A percentile compares a stretch with the other conserved stretches of the same genome.
These are phyloP conservation scores for Tribonema minus DNA, from an alignment of 108 stramenopile genomes.

Conservation along the genomic window DNA sequence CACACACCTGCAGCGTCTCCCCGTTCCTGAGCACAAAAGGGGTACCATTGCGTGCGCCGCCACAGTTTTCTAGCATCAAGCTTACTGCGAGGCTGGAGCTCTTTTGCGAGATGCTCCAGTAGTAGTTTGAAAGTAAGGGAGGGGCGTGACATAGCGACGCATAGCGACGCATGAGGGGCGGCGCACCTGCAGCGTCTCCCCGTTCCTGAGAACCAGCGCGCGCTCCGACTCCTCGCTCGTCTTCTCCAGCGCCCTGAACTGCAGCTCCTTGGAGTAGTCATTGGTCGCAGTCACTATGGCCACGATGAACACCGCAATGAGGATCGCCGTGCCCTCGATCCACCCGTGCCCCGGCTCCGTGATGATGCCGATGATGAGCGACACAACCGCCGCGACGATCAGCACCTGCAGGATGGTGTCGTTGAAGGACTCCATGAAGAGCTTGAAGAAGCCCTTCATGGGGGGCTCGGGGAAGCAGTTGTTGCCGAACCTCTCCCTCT, in stretches of 20 bases:
- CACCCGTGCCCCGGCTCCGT: slow-evolving; percentile 78
- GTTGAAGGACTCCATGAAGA: slow-evolving; percentile 92
- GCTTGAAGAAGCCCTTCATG: slow-evolving; percentile 68
- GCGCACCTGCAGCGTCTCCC: slow-evolving; percentile 63
- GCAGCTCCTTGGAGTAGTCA: slow-evolving; percentile 83
- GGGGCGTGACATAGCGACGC: too few species aligned
- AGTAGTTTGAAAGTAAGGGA: too few species aligned
- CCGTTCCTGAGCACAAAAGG: too few species aligned
- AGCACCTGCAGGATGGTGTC: slow-evolving; percentile 92
- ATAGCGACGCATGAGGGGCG: too few species aligned
- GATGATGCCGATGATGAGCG: slow-evolving; percentile 77
- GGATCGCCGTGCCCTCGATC: slow-evolving; percentile 81
- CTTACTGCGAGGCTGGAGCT: too few species aligned
- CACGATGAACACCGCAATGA: slow-evolving; percentile 76
- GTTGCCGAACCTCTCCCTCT: too few species aligned
- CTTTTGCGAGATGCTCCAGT: too few species aligned
- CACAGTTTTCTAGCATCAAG: too few species aligned
- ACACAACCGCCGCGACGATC: slow-evolving; percentile 83
- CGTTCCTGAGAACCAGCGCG: slow-evolving; percentile 71
- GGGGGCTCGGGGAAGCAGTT: slow-evolving; percentile 49
- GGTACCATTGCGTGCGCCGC: too few species aligned
- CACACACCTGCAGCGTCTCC: slow-evolving; percentile 63
- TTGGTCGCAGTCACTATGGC: slow-evolving; percentile 80
- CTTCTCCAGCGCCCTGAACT: slow-evolving; percentile 75
- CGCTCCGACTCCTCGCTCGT: slow-evolving; percentile 65